Evolutionary conservation across 495 filamentous ascomycete genomes (phyloP), one percentile per base, ranked within the genome.

Genomic region (Parachaetomium inaequale): DNA sequence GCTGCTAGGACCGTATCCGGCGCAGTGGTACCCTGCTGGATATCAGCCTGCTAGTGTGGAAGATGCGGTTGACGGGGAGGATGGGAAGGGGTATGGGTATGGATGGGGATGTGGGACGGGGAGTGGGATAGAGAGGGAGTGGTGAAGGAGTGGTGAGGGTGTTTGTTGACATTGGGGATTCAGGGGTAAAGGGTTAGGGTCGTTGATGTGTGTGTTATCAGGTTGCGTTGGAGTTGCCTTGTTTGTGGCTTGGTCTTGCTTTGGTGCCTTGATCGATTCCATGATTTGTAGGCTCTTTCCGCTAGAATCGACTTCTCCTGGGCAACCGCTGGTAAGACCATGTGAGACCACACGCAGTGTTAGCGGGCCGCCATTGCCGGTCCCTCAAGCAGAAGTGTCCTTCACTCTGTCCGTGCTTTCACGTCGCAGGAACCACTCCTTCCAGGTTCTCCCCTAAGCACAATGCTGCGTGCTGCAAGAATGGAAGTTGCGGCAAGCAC

Each of bases 21-120:
- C 32, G 7, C 21, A 17, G 19, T 38, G 40, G 15, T 43, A 43
- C n/a, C 23, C 57, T 7, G 32, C 5, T 2, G 49, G 49, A 4
- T 60, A 60, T 53, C 49, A 31, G 17, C 58, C 58, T 43, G 49
- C 36, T 29, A 42, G 15, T 14, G 58, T 60, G 58, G 58, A 60
- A 12, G 58, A 60, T 45, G 58, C 8, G 1, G 6, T 42, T 10
- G 57, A 59, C 10, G 57, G 45, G 11, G 45, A 38, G 7, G 31
- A 29, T 2, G 19, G 1, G 12, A 23, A 40, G 12, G n/a, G 26
- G 10, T 26, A 38, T 55, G 52, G 17, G 32, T 12, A 42, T 25
- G 11, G 34, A 25, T 8, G 28, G 15, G 49, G 23, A 14, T n/a
- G n/a, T n/a, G n/a, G n/a, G n/a, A n/a, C 11, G 31, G 52, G 3